These are phyloP conservation scores for Vigna angularis DNA, from an alignment of 306 rosid genomes.

Conservation along the genomic window DNA sequence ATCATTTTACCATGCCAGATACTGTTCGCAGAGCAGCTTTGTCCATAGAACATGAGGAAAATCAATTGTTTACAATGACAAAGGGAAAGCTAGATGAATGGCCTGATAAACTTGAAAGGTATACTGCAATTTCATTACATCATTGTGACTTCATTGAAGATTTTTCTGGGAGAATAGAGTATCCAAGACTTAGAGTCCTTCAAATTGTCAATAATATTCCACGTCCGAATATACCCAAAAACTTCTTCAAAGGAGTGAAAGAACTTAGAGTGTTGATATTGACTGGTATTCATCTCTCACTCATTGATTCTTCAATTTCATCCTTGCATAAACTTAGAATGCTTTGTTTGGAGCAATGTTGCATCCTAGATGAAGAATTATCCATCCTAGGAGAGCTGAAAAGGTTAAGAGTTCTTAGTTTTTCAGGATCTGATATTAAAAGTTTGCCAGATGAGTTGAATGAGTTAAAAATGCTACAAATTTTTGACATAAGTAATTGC, in stretches of 20 bases:
- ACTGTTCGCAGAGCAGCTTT: neutral
- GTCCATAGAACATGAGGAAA: neutral
- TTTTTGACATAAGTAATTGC: constrained; percentile 5
- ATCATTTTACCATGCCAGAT: constrained; percentile 1
- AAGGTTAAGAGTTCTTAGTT: neutral
- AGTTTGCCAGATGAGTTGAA: neutral
- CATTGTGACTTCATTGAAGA: neutral
- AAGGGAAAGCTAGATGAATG: neutral
- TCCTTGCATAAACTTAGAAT: neutral
- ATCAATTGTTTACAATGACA: neutral
- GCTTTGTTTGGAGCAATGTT: neutral
- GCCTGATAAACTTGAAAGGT: neutral
- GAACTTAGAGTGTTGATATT: neutral
- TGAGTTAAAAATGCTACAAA: neutral
- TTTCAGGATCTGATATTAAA: constrained; percentile 10
- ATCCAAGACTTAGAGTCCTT: constrained; percentile 16
- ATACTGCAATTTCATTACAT: neutral
- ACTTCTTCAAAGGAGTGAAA: neutral
- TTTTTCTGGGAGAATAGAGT: neutral
- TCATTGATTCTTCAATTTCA: neutral
- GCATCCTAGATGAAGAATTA: neutral
- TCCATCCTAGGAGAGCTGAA: neutral
- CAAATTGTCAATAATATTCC: neutral
- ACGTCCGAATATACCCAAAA: neutral
- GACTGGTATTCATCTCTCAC: neutral